Evolutionary conservation across 495 filamentous ascomycete genomes (phyloP).

Genomic region (Pyrenula aspistea): DNA sequence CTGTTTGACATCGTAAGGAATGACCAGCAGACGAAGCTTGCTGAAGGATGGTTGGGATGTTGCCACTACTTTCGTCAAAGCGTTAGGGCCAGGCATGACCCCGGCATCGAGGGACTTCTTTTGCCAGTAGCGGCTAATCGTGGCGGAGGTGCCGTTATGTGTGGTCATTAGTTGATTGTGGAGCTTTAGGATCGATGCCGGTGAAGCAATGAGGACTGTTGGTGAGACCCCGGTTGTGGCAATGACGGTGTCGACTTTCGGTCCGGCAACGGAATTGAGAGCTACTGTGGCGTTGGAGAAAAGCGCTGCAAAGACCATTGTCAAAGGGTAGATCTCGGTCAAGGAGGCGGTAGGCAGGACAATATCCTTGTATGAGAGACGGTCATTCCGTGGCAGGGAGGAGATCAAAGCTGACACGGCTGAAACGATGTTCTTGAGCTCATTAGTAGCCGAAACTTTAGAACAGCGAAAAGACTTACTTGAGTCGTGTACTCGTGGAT

Average conservation of each 20-base stretch:
- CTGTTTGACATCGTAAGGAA: slow-evolving; percentile 26
- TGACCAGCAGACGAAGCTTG: slow-evolving; percentile 49
- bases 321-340: slow-evolving; percentile 63
- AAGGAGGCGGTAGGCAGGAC: slow-evolving; percentile 84
- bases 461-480: slow-evolving; percentile 18
- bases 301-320: slow-evolving; percentile 70
- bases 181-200: slow-evolving; percentile 55
- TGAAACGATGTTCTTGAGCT: slow-evolving; percentile 58
- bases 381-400: slow-evolving; percentile 59
- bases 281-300: slow-evolving; percentile 76
- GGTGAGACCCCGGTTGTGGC: slow-evolving; percentile 65
- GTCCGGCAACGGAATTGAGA: slow-evolving; percentile 73
- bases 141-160: slow-evolving; percentile 37
- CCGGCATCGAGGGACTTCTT: slow-evolving; percentile 57
- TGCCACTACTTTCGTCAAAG: slow-evolving; percentile 14
- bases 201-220: slow-evolving; percentile 71
- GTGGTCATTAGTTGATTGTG: slow-evolving; percentile 43
- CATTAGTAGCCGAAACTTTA: slow-evolving; percentile 1
- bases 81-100: slow-evolving; percentile 39
- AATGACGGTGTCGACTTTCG: slow-evolving; percentile 52
- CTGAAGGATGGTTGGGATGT: slow-evolving; percentile 33
- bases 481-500: slow-evolving; percentile 50
- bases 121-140: slow-evolving; percentile 56
- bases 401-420: slow-evolving; percentile 68
- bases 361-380: slow-evolving; percentile 60